Evolutionary conservation across 495 filamentous ascomycete species (phyloP).

Genomic region (Corynascus novoguineensis): DNA sequence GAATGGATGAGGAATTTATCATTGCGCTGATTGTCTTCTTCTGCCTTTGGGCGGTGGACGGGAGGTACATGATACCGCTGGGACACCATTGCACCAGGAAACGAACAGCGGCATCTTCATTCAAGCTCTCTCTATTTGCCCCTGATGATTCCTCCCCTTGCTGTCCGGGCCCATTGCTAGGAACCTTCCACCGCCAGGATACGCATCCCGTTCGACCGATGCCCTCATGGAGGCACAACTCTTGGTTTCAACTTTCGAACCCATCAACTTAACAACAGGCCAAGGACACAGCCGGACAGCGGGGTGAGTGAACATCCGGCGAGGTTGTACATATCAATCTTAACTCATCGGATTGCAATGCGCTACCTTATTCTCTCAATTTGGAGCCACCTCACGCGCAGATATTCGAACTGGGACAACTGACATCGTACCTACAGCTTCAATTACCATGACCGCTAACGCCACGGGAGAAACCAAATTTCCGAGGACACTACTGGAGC

Average conservation of each 20-base stretch:
- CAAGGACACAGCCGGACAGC: constrained; percentile 41
- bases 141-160: constrained; percentile 22
- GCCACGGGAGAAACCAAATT: not conserved
- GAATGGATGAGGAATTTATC: constrained; percentile 28
- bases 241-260: constrained; percentile 10
- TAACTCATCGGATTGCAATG: constrained; percentile 28
- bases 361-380: constrained; percentile 25
- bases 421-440: constrained; percentile 24
- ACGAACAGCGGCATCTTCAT: constrained; percentile 13
- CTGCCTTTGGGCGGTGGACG: constrained; percentile 9
- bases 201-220: constrained; percentile 3
- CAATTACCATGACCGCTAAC: too few relatives aligned
- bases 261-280: constrained; percentile 24
- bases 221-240: not conserved
- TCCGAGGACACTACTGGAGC: not conserved
- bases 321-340: constrained; percentile 42
- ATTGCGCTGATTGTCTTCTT: constrained; percentile 26
- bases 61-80: constrained; percentile 24
- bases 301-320: constrained; percentile 41
- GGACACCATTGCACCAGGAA: constrained; percentile 19
- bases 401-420: constrained; percentile 17
- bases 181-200: constrained; percentile 10
- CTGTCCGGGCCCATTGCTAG: constrained; percentile 29
- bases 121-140: constrained; percentile 14
- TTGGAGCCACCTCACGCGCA: constrained; percentile 5